Percentiles rank a stretch among this genome's conserved stretches.
These are phyloP conservation scores for Penicillium freii DNA, from an alignment of 2,329 filamentous ascomycete genomes.

Conservation along the genomic window DNA sequence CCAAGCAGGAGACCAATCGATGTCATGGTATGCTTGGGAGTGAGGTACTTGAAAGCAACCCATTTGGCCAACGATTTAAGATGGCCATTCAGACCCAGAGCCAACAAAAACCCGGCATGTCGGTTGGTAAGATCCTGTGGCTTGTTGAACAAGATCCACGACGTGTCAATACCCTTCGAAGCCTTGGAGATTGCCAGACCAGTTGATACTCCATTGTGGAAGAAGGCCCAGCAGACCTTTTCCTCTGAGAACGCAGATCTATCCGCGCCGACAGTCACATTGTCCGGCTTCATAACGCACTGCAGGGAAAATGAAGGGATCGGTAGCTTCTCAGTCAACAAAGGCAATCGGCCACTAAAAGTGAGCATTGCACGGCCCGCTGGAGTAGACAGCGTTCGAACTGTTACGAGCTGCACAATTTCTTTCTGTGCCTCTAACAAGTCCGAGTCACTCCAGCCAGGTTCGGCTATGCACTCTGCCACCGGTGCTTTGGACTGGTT, in stretches of 20 bases:
- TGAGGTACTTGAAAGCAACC: constrained; percentile 99
- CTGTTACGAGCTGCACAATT: constrained; percentile 79
- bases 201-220: constrained; percentile 92
- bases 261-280: constrained; percentile 91
- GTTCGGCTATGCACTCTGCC: constrained; percentile 71
- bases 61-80: constrained; percentile 93
- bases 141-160: constrained; percentile 98
- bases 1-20: constrained; percentile 93
- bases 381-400: constrained; percentile 83
- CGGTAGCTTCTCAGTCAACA: constrained; percentile 88
- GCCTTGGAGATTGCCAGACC: constrained; percentile 86
- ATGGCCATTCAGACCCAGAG: constrained; percentile 89
- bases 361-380: constrained; percentile 83
- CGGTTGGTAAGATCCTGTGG: constrained; percentile 88
- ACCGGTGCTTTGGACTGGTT: constrained; percentile 78
- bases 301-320: constrained; percentile 89
- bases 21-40: constrained; percentile 98
- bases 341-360: constrained; percentile 80
- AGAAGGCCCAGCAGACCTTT: constrained; percentile 97
- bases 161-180: constrained; percentile 92
- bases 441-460: constrained; percentile 79
- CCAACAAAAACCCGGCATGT: constrained; percentile 91
- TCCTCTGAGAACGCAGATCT: constrained; percentile 86
- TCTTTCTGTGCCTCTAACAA: constrained; percentile 91
- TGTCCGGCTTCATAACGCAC: constrained; percentile 86